Evolutionary conservation across 2,329 filamentous ascomycete genomes (phyloP), one percentile per base, ranked within the genome.

Genomic region (Ilyonectria destructans): DNA sequence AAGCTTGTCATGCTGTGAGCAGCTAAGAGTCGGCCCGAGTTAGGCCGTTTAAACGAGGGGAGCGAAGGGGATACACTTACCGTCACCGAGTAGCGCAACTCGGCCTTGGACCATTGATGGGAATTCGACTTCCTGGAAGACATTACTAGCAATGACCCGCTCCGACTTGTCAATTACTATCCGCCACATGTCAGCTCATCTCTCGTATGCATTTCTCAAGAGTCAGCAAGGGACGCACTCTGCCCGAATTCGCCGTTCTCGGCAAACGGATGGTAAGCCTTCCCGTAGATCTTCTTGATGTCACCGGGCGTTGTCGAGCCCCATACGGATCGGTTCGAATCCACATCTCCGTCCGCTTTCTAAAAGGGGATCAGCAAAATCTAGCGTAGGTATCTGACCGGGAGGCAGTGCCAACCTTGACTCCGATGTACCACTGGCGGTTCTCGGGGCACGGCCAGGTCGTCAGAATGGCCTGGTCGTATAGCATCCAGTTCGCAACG

Each of bases 401-500:
- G n/a, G 46, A 17, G 48, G 56, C 55, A 19, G 37, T 59, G 48
- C 48, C 45, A 51, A 66, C 63, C 58, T 66, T 66, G 35, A 66
- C 63, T 10, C 58, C 62, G 15, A 65, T 65, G 33, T 65, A 65
- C 62, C 62, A 65, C 57, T 60, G 62, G 26, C 57, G 57, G 57
- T 65, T 65, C 19, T 65, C 58, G 8, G 43, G 63, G 52, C 58
- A 66, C 17, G 57, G 57, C 63, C 63, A 66, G 12, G 58, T 66
- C 15, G 63, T 66, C 15, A 66, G 52, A 5, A 66, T 61, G 33
- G 58, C 58, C n/a, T 61, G 58, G 57, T 65, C 62, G 49, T 65
- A 65, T n/a, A 65, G 57, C 62, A 65, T 65, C 62, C 62, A 65
- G 62, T 65, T 65, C 29, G 48, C 62, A 2, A 65, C 62, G 21